Percentiles rank a stretch among this genome's conserved stretches.
Evolutionary conservation across 108 stramenopile species (phyloP).

Genomic region (Skeletonema tropicum): DNA sequence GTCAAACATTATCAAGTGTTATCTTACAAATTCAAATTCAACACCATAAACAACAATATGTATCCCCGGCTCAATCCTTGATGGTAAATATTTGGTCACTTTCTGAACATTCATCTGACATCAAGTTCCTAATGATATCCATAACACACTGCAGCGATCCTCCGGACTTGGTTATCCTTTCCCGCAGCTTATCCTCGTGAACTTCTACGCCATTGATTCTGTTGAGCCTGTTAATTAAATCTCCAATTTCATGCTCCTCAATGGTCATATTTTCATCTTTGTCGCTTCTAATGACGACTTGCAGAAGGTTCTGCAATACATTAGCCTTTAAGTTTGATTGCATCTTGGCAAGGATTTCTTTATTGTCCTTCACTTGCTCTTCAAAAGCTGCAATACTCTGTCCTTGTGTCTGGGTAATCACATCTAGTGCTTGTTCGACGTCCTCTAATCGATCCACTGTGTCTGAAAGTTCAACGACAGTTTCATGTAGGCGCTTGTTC

Average conservation of each 20-base stretch:
- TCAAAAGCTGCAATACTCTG: constrained; percentile 62
- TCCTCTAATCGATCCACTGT: constrained; percentile 68
- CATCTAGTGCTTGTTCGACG: constrained; percentile 66
- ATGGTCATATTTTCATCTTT: constrained; percentile 52
- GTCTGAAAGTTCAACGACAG: constrained; percentile 43
- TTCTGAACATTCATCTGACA: constrained; percentile 16
- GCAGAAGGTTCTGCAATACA: constrained; percentile 55
- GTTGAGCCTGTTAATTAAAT: constrained; percentile 36
- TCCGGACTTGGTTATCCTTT: constrained; percentile 17
- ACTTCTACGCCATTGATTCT: constrained; percentile 57
- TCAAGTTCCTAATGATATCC: constrained; percentile 24
- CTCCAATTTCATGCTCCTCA: constrained; percentile 55
- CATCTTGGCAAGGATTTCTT: constrained; percentile 51
- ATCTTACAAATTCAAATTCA: background rate
- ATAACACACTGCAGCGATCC: constrained; percentile 9
- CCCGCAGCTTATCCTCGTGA: constrained; percentile 33
- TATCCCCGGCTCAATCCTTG: constrained; percentile 8
- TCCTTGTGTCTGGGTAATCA: constrained; percentile 68
- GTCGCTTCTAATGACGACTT: constrained; percentile 55
- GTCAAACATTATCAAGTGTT: background rate
- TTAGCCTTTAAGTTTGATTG: constrained; percentile 54
- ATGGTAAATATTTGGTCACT: constrained; percentile 22
- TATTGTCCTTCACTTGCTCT: constrained; percentile 60
- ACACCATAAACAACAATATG: background rate
- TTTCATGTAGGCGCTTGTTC: constrained; percentile 38